Conservation (phyloP, 352 stramenopile species). For the Phytopythium ostracodes region DNA sequence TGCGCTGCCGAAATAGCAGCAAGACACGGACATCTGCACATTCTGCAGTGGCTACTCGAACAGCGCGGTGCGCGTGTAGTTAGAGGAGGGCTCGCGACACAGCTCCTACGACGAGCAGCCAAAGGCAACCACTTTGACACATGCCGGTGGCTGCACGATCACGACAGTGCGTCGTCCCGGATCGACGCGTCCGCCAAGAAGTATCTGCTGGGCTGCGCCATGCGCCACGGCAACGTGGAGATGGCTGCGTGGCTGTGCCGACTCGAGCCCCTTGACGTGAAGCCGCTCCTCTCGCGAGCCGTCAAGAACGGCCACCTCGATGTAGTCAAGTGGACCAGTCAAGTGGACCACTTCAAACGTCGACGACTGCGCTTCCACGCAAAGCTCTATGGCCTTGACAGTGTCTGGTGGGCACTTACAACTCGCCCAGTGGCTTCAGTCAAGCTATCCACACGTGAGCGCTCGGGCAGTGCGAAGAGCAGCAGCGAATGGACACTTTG, state of each 20-base stretch:
- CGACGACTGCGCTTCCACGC: not conserved
- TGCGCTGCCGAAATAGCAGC: not conserved
- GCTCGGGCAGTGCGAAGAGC: not conserved
- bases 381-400: not conserved
- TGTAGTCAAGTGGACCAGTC: not conserved
- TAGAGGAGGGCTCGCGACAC: not conserved
- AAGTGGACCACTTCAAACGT: not conserved
- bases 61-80: not conserved
- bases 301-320: not conserved
- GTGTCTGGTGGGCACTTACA: not conserved
- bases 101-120: not conserved
- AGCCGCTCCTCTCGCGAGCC: not conserved
- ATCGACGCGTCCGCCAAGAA: not conserved
- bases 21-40: not conserved
- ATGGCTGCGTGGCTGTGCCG: not conserved
- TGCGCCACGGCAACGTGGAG: not conserved
- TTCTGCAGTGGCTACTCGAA: not conserved
- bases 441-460: not conserved
- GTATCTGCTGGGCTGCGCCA: not conserved
- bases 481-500: conserved; percentile 17
- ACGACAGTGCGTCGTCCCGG: not conserved
- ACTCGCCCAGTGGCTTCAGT: not conserved
- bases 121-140: not conserved
- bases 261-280: not conserved
- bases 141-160: not conserved